Evolutionary conservation across 2,329 filamentous ascomycete species (phyloP).

Genomic region (Madurella mycetomatis): DNA sequence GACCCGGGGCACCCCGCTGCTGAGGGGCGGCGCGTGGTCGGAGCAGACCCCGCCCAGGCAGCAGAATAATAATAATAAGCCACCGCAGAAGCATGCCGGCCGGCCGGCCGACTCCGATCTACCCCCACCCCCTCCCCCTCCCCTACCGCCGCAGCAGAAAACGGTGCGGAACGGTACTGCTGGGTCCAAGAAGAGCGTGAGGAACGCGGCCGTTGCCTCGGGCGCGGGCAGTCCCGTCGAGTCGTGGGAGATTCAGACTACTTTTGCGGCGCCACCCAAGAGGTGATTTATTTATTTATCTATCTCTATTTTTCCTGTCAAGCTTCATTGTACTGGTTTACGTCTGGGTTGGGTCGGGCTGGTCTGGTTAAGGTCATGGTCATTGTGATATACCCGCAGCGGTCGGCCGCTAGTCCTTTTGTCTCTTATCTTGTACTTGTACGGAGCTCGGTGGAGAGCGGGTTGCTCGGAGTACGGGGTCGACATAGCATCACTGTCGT

Average conservation of each 20-base stretch:
- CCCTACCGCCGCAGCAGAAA: constrained; percentile 17
- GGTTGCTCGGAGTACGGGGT: not conserved
- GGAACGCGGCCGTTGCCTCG: constrained; percentile 21
- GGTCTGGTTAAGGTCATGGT: not conserved
- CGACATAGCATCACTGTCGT: too few relatives aligned
- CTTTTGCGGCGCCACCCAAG: constrained; percentile 35
- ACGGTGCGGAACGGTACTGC: constrained; percentile 7
- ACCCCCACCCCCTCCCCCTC: constrained; percentile 9
- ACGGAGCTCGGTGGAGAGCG: not conserved
- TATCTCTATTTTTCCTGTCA: not conserved
- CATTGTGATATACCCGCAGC: not conserved
- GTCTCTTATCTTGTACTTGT: not conserved
- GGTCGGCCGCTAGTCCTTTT: not conserved
- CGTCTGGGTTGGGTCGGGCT: not conserved
- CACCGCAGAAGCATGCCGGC: not conserved
- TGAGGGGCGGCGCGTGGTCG: constrained; percentile 17
- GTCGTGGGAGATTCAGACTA: constrained; percentile 34
- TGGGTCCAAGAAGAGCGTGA: constrained; percentile 1
- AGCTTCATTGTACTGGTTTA: constrained; percentile 1
- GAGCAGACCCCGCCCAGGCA: not conserved
- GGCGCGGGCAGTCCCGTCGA: constrained; percentile 31
- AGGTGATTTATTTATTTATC: constrained; percentile 15
- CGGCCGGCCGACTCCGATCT: not conserved
- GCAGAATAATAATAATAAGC: constrained; percentile 1
- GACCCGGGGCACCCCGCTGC: constrained; percentile 18